Conservation (phyloP, 495 filamentous ascomycete genomes). For the Podospora pseudoanserina region DNA sequence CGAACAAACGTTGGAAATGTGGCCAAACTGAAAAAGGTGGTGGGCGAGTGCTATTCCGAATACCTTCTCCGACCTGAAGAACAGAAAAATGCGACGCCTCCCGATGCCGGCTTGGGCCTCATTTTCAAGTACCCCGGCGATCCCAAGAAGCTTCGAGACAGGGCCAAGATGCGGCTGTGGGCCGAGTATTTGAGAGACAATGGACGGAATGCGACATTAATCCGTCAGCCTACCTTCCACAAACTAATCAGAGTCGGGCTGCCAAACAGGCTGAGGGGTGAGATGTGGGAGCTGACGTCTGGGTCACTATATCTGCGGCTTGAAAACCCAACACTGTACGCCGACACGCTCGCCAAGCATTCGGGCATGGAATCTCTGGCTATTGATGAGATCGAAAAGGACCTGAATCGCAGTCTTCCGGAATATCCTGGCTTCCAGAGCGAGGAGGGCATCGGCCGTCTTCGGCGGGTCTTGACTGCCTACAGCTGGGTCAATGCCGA, state of each 20-base stretch:
- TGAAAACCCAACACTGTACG: slow-evolving; percentile 76
- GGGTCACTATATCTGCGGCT: slow-evolving; percentile 85
- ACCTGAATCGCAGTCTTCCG: slow-evolving; percentile 89
- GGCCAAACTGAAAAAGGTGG: slow-evolving; percentile 71
- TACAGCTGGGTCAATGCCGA: slow-evolving; percentile 96
- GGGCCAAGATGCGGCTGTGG: slow-evolving; percentile 97
- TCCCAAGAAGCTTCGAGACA: slow-evolving; percentile 88
- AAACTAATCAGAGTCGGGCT: slow-evolving; percentile 94
- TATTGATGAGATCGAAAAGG: slow-evolving; percentile 98
- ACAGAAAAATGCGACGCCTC: slow-evolving; percentile 58
- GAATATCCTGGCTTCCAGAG: slow-evolving; percentile 98
- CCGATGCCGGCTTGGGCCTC: slow-evolving; percentile 90
- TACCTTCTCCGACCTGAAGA: slow-evolving; percentile 68
- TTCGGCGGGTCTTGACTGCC: slow-evolving; percentile 85
- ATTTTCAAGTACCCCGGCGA: slow-evolving; percentile 94
- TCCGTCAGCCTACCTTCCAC: slow-evolving; percentile 95
- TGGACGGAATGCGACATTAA: slow-evolving; percentile 84
- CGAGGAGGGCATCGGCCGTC: slow-evolving; percentile 86
- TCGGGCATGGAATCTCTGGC: slow-evolving; percentile 81
- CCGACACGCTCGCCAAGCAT: slow-evolving; percentile 77
- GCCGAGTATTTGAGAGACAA: slow-evolving; percentile 95
- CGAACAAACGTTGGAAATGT: slow-evolving; percentile 82
- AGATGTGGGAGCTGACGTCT: slow-evolving; percentile 93
- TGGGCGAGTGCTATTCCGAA: slow-evolving; percentile 86
- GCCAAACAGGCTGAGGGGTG: slow-evolving; percentile 87